These are phyloP conservation scores for Quercus alba DNA, from an alignment of 306 rosid genomes.

Conservation along the genomic window DNA sequence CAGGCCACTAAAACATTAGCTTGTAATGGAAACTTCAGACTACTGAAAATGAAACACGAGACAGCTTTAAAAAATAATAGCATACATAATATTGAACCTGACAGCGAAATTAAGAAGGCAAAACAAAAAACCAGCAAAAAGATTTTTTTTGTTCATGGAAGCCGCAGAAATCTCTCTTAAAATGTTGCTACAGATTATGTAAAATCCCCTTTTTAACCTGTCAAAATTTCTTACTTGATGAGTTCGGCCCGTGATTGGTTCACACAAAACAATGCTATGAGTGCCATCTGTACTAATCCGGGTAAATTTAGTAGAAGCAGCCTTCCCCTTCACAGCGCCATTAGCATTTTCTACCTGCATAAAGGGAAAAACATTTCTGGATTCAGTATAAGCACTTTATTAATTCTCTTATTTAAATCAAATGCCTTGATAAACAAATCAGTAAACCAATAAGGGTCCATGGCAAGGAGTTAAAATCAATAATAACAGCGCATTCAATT, in stretches of 20 bases:
- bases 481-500: background rate
- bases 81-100: background rate
- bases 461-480: background rate
- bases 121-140: background rate
- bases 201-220: background rate
- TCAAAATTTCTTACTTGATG: conserved; percentile 59
- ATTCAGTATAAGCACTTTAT: conserved; percentile 11
- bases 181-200: background rate
- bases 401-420: background rate
- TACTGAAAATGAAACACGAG: background rate
- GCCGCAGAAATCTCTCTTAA: background rate
- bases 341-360: conserved; percentile 45
- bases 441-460: background rate
- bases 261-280: conserved; percentile 71
- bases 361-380: conserved; percentile 17
- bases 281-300: conserved; percentile 61
- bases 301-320: conserved; percentile 70
- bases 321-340: conserved; percentile 54
- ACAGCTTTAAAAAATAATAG: background rate
- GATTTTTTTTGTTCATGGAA: background rate
- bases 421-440: background rate
- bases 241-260: conserved; percentile 85
- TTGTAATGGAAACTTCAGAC: background rate
- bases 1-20: background rate
- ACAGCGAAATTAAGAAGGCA: background rate